These are phyloP conservation scores for Linaria vulgaris DNA, from an alignment of 257 asterid species.

Conservation along the genomic window DNA sequence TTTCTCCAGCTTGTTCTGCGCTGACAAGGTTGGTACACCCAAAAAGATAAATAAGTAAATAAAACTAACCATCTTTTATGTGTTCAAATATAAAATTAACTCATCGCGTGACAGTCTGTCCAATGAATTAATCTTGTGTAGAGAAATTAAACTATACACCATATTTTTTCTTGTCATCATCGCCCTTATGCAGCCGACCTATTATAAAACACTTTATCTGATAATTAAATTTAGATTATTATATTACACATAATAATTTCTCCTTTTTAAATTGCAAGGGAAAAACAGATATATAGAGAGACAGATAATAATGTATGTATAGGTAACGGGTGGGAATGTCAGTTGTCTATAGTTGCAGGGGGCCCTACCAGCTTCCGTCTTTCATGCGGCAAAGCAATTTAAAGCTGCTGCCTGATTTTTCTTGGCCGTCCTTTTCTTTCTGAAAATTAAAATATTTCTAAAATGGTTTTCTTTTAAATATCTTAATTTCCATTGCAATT, in stretches of 20 bases:
- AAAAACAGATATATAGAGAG: neutral
- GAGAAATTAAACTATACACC: constrained; percentile 10
- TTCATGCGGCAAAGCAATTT: constrained; percentile 29
- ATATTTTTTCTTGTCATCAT: constrained; percentile 34
- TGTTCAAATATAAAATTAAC: constrained; percentile 8
- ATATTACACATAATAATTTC: neutral
- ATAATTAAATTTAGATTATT: too few relatives aligned
- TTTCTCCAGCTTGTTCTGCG: constrained; percentile 26
- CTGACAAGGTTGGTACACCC: constrained; percentile 28
- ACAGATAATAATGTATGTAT: constrained; percentile 27
- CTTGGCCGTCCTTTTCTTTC: constrained; percentile 33
- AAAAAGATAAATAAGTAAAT: constrained; percentile 15
- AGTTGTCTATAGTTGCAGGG: constrained; percentile 2
- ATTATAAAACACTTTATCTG: neutral
- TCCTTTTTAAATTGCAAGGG: neutral
- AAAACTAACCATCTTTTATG: constrained; percentile 11
- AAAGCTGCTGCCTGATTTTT: constrained; percentile 37
- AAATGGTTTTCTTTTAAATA: neutral
- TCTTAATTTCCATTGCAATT: too few relatives aligned
- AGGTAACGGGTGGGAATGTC: constrained; percentile 35
- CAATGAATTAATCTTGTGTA: constrained; percentile 23
- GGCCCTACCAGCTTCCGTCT: constrained; percentile 38
- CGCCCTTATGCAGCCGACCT: constrained; percentile 27
- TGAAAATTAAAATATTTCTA: neutral
- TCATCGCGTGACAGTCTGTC: constrained; percentile 28